Base-by-base conservation (phyloP, 768 basidiomycete species). In the Russula emetica region DNA sequence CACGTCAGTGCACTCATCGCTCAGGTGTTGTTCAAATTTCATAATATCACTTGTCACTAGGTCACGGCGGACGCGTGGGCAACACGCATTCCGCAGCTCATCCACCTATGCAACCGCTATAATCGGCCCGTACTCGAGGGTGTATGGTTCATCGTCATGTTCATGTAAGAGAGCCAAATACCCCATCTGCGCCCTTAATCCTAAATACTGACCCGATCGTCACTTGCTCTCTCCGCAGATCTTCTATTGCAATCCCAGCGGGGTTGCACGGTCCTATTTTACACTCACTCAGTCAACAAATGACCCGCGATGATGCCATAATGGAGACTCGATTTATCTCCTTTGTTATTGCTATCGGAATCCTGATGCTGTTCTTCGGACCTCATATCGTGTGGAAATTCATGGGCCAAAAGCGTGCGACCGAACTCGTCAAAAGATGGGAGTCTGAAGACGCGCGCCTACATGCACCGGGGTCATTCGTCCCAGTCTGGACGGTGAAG, bases 351-450 rank as follows among this genome's bases (percentile, higher is more conserved):
- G 76, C 73, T 26, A n/a, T 82, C 52, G 80, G 70, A 18, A 69
- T 75, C 22, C 64, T 77, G 58, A 28, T 78, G 28, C 45, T 82
- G 55, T 74, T 82, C 69, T 70, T 74, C 51, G 45, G 72, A 3
- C 83, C 83, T 7, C 69, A 82, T 47, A 51, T 76, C 45, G 49
- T 78, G 26, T 84, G 82, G 82, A 84, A 85, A 66, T 74, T 69
- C 38, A 2, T 56, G 61, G n/a, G 83, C 54, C 78, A 74, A 61
- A 67, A 68, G 30, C 76, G 76, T 28, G 76, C 80, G 34, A 75
- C 68, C 63, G 63, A 57, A 61, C 64, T 83, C 71, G 68, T 78
- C 3, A 66, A 70, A 30, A 71, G 72, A 55, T 82, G 81, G 80
- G 76, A 72, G 64, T 70, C 67, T 32, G 70, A 75, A 65, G 83